phyloP scores from a whole-genome alignment of 106 monocot genomes.

The Apostasia ramifera region DNA sequence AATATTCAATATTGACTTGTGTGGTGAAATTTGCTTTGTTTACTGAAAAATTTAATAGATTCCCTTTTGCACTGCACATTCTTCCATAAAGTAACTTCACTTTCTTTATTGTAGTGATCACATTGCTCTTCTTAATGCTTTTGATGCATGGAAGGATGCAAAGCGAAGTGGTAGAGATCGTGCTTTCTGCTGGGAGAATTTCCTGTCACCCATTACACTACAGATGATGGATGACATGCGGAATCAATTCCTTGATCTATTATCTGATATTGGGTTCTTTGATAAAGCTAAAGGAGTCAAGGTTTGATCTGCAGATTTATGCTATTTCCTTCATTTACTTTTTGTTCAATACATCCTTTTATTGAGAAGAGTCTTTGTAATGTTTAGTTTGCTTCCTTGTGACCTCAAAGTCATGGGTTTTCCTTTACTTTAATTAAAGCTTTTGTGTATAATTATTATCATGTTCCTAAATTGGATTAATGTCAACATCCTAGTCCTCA shows the following conservation, averaged over 20 bases:
- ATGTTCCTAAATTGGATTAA: too few species aligned
- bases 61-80: too few species aligned
- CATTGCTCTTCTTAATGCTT: conserved; percentile 91
- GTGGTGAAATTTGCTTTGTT: too few species aligned
- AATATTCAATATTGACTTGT: too few species aligned
- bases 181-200: conserved; percentile 95
- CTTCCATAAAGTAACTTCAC: not conserved
- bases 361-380: not conserved
- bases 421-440: too few species aligned
- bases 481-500: too few species aligned
- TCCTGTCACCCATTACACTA: conserved; percentile 78
- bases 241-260: conserved; percentile 79
- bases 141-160: conserved; percentile 83
- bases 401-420: too few species aligned
- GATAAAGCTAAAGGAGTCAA: conserved; percentile 70
- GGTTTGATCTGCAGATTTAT: conserved; percentile 22
- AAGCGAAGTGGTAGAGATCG: conserved; percentile 67
- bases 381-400: not conserved
- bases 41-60: too few species aligned
- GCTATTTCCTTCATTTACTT: not conserved
- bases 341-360: not conserved
- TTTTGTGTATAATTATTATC: too few species aligned
- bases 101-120: conserved; percentile 59
- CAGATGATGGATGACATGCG: conserved; percentile 98
- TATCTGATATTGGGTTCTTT: conserved; percentile 88